A percentile compares a stretch with the other conserved stretches of the same genome.
Evolutionary conservation across 768 basidiomycete species (phyloP).

Genomic region (Sistotremastrum suecicum): DNA sequence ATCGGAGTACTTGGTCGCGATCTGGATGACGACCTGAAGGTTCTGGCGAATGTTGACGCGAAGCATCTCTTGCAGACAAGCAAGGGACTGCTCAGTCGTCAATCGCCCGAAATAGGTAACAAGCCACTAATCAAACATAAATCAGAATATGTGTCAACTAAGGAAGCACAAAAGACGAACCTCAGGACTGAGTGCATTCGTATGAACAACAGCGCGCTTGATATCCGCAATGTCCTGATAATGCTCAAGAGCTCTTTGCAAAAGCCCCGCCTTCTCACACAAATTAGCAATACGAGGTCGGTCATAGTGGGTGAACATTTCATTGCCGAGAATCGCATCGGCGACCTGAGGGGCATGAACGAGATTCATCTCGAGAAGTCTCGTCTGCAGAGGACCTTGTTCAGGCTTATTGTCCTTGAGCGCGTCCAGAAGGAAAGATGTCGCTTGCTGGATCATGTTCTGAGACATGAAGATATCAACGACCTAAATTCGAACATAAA

Average conservation of each 20-base stretch:
- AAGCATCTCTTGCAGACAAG: slow-evolving; percentile 95
- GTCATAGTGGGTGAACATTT: slow-evolving; percentile 97
- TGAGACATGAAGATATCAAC: slow-evolving; percentile 99
- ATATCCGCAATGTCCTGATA: slow-evolving; percentile 98
- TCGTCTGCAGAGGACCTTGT: slow-evolving; percentile 90
- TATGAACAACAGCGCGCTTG: slow-evolving; percentile 94
- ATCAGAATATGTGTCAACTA: slow-evolving; percentile 2
- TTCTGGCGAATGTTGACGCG: slow-evolving; percentile 95
- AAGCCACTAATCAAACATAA: slow-evolving; percentile 55
- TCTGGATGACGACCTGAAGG: slow-evolving; percentile 89
- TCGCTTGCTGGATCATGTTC: slow-evolving; percentile 99
- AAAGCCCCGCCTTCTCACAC: slow-evolving; percentile 92
- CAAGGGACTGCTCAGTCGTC: slow-evolving; percentile 95
- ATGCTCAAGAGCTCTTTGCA: slow-evolving; percentile 93
- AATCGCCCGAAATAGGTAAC: slow-evolving; percentile 93
- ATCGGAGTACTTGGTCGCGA: slow-evolving; percentile 97
- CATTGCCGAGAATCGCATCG: slow-evolving; percentile 95
- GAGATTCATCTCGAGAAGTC: slow-evolving; percentile 95
- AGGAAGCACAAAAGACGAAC: slow-evolving; percentile 25
- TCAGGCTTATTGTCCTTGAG: slow-evolving; percentile 98
- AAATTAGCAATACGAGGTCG: slow-evolving; percentile 93
- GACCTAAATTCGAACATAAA: slow-evolving; percentile 31
- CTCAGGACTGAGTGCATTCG: slow-evolving; percentile 69
- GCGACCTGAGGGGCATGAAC: slow-evolving; percentile 97
- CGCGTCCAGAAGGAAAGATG: slow-evolving; percentile 93